Percentiles rank a stretch among this genome's conserved stretches.
Evolutionary conservation across 805 yeast species (phyloP).

Genomic region (Teunomyces stri): DNA sequence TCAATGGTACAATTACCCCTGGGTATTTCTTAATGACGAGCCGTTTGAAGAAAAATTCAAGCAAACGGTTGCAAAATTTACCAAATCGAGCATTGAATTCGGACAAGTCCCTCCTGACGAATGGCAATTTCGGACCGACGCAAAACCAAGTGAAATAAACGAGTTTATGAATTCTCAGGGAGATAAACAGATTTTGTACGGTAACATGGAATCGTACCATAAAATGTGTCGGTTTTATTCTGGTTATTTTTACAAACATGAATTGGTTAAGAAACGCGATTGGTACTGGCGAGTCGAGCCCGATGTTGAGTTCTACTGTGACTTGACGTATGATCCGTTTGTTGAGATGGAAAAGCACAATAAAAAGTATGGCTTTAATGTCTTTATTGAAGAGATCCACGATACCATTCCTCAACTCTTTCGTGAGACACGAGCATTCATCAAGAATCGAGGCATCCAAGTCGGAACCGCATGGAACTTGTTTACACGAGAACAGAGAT

Average conservation of each 20-base stretch:
- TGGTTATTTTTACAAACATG: conserved; percentile 79
- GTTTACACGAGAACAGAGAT: conserved; percentile 42
- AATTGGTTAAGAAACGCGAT: conserved; percentile 62
- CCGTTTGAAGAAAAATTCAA: conserved; percentile 68
- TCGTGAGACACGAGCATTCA: conserved; percentile 65
- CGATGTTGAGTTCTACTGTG: conserved; percentile 85
- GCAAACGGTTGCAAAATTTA: conserved; percentile 45
- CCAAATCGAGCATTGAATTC: conserved; percentile 66
- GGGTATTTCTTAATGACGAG: conserved; percentile 84
- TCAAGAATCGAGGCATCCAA: conserved; percentile 27
- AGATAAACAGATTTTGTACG: conserved; percentile 81
- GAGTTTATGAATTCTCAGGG: conserved; percentile 73
- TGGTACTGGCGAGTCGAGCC: conserved; percentile 99
- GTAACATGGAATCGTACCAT: conserved; percentile 78
- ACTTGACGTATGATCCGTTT: conserved; percentile 89
- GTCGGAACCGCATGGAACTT: conserved; percentile 29
- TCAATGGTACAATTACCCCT: conserved; percentile 92
- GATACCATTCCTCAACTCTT: conserved; percentile 83
- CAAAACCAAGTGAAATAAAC: conserved; percentile 42
- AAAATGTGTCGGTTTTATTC: conserved; percentile 94
- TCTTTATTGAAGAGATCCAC: conserved; percentile 71
- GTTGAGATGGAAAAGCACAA: conserved; percentile 65
- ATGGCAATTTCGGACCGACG: conserved; percentile 63
- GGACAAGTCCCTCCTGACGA: conserved; percentile 56
- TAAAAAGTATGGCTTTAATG: conserved; percentile 83